Conservation (phyloP, 2,329 filamentous ascomycete species). For the Paramyrothecium roridum region DNA sequence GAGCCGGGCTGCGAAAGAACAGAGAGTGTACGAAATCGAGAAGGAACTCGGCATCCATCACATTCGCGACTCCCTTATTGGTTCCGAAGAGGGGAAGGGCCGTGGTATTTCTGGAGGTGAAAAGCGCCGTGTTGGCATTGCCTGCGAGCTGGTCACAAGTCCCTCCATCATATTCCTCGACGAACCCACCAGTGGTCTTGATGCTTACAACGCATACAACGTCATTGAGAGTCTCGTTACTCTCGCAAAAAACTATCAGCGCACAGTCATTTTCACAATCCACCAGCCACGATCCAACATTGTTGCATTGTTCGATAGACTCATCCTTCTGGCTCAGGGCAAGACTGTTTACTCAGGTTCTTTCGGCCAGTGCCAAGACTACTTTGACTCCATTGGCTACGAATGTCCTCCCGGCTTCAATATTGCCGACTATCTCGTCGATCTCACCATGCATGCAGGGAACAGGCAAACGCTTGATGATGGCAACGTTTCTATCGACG, state of each 20-base stretch:
- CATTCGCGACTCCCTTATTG: constrained; percentile 92
- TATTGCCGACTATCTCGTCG: constrained; percentile 95
- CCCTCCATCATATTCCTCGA: constrained; percentile 96
- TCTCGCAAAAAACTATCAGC: constrained; percentile 91
- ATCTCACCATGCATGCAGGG: constrained; percentile 94
- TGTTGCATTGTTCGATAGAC: constrained; percentile 89
- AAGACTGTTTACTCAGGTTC: constrained; percentile 91
- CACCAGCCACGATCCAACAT: constrained; percentile 98
- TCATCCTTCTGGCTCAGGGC: constrained; percentile 87
- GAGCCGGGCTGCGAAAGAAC: constrained; percentile 82
- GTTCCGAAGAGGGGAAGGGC: constrained; percentile 90
- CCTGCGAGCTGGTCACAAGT: constrained; percentile 95
- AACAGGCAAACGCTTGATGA: constrained; percentile 55
- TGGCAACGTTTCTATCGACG: constrained; percentile 50
- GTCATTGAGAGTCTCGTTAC: constrained; percentile 95
- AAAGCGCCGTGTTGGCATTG: constrained; percentile 93
- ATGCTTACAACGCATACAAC: constrained; percentile 97
- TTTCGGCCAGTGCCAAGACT: constrained; percentile 82
- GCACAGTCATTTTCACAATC: constrained; percentile 97
- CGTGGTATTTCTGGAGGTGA: constrained; percentile 96
- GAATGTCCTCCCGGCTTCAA: constrained; percentile 95
- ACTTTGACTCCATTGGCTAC: constrained; percentile 91
- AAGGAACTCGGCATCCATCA: constrained; percentile 92
- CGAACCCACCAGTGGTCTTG: constrained; percentile 92
- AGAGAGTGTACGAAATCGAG: constrained; percentile 88